Base-by-base conservation (phyloP, 2,329 filamentous ascomycete genomes). In the Sporothrix schenckii region DNA sequence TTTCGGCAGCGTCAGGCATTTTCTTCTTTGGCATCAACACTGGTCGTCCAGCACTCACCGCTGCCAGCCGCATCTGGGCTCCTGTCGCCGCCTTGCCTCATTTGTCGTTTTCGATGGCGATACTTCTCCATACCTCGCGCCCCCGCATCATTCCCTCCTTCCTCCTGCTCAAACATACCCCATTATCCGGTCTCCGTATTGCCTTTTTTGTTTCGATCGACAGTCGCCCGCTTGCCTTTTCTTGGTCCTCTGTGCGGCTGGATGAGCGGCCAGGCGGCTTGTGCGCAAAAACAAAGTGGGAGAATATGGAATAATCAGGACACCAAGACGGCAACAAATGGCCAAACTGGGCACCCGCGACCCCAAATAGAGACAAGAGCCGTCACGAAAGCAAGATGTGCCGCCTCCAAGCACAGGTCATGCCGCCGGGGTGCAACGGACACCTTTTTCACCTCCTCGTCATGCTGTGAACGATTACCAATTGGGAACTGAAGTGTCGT, bases 171-270 rank as follows among this genome's bases (percentile, higher is more conserved):
- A 44, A 44, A 44, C 41, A 16, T 44, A 41, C 58, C n/a, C 58
- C 58, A 63, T 63, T 47, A 63, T 63, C 58, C 39, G 58, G n/a
- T 63, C 58, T 24, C 58, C 39, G 58, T 47, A 30, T 34, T 21
- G 19, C 30, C 44, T n/a, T 13, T 21, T 52, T 53, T 61, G 54
- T 61, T 61, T 69, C 54, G 54, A 69, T 69, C 67, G 54, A 39
- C 67, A 4, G 24, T 65, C 44, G 61, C 24, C 61, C 24, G 61
- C 61, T 41, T 24, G 61, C 24, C 24, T 50, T 30, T 69, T 44
- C 54, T 60, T 30, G 39, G 52, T 39, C 41, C 52, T 60, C 53
- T 60, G 53, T 60, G 66, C 24, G 53, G 66, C 52, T 50, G 56
- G 66, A 67, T 67, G 65, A 21, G 60, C 54, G 27, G 58, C 58